A percentile compares a stretch with the other conserved stretches of the same genome.
Conservation (phyloP, 139 green algal genomes). For the Chlamydomonas schloesseri region DNA sequence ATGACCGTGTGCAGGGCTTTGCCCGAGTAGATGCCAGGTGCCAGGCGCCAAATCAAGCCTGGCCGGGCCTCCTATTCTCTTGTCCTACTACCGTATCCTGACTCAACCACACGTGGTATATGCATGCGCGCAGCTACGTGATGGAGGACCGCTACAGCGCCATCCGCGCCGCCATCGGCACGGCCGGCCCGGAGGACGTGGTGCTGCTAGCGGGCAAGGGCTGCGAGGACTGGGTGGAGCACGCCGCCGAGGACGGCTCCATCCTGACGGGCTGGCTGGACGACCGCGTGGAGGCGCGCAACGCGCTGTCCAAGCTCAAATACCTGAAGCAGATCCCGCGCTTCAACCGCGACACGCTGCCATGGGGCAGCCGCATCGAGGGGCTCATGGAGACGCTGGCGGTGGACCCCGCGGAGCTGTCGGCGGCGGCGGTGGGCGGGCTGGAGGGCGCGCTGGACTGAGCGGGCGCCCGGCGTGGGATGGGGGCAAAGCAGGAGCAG, state of each 20-base stretch:
- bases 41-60: too few species aligned
- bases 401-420: constrained; percentile 23
- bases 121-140: constrained; percentile 50
- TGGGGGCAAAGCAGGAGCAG: too few species aligned
- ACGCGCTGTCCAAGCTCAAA: constrained; percentile 81
- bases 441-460: too few species aligned
- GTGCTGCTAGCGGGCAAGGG: constrained; percentile 94
- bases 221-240: constrained; percentile 83
- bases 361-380: constrained; percentile 57
- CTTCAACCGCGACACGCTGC: constrained; percentile 59
- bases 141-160: constrained; percentile 87
- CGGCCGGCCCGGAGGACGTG: constrained; percentile 84
- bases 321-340: constrained; percentile 68
- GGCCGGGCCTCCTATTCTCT: not conserved
- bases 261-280: constrained; percentile 85
- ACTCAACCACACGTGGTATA: not conserved
- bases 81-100: not conserved
- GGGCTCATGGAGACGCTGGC: constrained; percentile 43
- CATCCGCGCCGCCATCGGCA: constrained; percentile 95
- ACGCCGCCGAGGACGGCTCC: constrained; percentile 58
- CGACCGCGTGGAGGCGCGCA: constrained; percentile 82
- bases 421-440: too few species aligned
- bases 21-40: too few species aligned
- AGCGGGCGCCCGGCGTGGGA: too few species aligned
- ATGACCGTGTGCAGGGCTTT: too few species aligned